phyloP scores from a whole-genome alignment of 495 filamentous ascomycete species.

The Annulohypoxylon nitens region DNA sequence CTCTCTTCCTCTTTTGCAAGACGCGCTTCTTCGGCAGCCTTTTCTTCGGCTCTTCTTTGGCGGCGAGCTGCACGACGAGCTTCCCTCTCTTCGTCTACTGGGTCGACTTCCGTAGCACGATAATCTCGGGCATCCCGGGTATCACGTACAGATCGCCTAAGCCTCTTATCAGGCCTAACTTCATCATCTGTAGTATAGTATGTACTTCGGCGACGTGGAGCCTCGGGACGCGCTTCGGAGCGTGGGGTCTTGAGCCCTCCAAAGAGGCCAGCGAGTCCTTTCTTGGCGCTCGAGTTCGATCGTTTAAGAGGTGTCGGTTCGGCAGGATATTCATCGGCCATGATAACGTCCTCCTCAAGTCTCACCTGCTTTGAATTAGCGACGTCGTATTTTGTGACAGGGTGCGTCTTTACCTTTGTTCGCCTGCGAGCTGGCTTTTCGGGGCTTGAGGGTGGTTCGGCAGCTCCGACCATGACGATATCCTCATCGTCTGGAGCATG shows the following conservation, averaged over 20 bases:
- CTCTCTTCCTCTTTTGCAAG: conserved; percentile 60
- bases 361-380: conserved; percentile 48
- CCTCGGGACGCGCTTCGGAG: conserved; percentile 54
- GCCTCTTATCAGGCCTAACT: conserved; percentile 43
- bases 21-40: conserved; percentile 62
- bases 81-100: conserved; percentile 62
- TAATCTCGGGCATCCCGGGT: conserved; percentile 39
- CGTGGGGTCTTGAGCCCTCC: conserved; percentile 58
- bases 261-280: conserved; percentile 59
- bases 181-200: conserved; percentile 60
- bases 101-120: conserved; percentile 43
- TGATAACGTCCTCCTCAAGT: conserved; percentile 58
- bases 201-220: conserved; percentile 59
- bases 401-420: conserved; percentile 56
- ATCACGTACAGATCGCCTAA: conserved; percentile 38
- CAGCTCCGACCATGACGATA: conserved; percentile 61
- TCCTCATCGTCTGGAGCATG: conserved; percentile 57
- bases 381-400: conserved; percentile 21
- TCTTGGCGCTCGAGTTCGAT: conserved; percentile 58
- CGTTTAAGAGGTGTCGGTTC: conserved; percentile 55
- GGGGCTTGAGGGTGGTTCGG: conserved; percentile 57
- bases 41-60: conserved; percentile 61
- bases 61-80: conserved; percentile 66
- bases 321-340: conserved; percentile 52
- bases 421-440: conserved; percentile 60